These are phyloP conservation scores for Pharus latifolius DNA, from an alignment of 176 grass and related monocot genomes.

Conservation along the genomic window DNA sequence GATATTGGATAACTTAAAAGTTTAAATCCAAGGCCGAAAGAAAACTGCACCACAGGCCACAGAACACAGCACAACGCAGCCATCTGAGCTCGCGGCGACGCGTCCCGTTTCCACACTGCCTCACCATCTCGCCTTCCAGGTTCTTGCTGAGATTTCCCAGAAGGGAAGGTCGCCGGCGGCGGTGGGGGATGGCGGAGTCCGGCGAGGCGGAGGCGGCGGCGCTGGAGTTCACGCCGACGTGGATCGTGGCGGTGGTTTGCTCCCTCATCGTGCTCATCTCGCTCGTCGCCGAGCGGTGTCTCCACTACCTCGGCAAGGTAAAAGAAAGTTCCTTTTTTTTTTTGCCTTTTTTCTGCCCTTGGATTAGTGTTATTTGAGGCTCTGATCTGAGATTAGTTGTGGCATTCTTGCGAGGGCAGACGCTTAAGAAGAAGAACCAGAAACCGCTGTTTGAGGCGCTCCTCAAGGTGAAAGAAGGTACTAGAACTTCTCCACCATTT, in stretches of 20 bases:
- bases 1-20: no score
- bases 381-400: slow-evolving; percentile 1
- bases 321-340: neutral
- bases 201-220: slow-evolving; percentile 19
- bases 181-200: neutral
- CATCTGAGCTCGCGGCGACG: no score
- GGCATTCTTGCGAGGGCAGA: slow-evolving; percentile 13
- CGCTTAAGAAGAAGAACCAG: slow-evolving; percentile 61
- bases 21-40: no score
- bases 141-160: no score
- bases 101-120: no score
- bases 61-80: no score
- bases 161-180: no score
- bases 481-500: neutral
- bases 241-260: slow-evolving; percentile 83
- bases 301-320: slow-evolving; percentile 87
- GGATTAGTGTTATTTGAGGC: neutral
- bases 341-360: neutral
- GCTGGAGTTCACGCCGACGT: slow-evolving; percentile 87
- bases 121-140: no score
- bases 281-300: slow-evolving; percentile 58
- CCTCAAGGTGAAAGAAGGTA: slow-evolving; percentile 93
- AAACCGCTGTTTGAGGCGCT: slow-evolving; percentile 88
- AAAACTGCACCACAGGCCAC: no score
- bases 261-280: slow-evolving; percentile 71